phyloP scores from a whole-genome alignment of 208 protist species.

The Crithidia fasciculata region DNA sequence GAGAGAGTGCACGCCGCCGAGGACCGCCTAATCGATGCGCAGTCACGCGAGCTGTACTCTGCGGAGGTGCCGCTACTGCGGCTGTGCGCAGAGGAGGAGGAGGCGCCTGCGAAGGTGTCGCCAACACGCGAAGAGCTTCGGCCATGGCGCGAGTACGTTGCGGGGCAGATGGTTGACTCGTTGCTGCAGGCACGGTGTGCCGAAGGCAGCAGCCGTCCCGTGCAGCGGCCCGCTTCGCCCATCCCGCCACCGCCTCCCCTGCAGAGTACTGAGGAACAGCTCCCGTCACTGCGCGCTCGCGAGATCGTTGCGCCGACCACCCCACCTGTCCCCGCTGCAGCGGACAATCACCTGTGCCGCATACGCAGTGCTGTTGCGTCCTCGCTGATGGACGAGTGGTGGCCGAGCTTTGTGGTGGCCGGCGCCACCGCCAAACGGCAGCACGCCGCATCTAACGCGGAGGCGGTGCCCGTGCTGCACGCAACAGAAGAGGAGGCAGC shows the following conservation, averaged over 20 bases:
- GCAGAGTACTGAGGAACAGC: neutral
- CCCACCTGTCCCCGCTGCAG: too few species aligned
- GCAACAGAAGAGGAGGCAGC: too few species aligned
- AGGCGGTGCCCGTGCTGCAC: too few species aligned
- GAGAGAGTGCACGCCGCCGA: neutral
- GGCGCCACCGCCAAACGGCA: neutral
- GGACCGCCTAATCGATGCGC: neutral
- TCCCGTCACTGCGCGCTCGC: neutral
- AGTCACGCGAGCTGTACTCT: neutral
- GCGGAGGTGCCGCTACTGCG: neutral
- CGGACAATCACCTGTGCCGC: neutral
- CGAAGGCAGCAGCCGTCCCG: neutral
- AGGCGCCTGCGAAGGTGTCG: neutral
- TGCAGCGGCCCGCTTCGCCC: neutral
- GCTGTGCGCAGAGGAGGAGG: neutral
- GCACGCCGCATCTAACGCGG: too few species aligned
- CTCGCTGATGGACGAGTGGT: slow-evolving; percentile 5
- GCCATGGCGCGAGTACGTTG: neutral
- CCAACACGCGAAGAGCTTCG: neutral
- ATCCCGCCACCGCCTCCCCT: neutral
- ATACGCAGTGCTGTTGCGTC: neutral
- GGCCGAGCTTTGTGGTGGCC: neutral
- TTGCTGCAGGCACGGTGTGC: neutral
- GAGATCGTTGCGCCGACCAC: neutral
- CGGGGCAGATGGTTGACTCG: neutral